These are phyloP conservation scores for Rutidosis leptorrhynchoides DNA, from an alignment of 129 eudicot species.

Conservation along the genomic window DNA sequence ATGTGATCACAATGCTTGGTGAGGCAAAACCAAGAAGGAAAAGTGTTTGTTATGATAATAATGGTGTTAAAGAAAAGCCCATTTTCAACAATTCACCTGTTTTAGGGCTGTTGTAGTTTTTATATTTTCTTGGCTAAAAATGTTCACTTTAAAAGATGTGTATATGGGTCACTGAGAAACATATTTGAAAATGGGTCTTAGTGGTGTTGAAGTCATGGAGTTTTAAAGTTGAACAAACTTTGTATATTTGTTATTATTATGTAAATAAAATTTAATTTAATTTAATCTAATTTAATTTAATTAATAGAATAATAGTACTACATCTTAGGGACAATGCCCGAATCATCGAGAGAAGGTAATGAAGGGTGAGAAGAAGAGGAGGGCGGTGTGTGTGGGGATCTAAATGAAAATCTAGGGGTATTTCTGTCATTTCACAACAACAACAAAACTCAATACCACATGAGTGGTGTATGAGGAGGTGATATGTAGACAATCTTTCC, in stretches of 20 bases:
- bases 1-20: slow-evolving; percentile 65
- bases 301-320: too few species aligned
- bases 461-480: too few species aligned
- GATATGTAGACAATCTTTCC: too few species aligned
- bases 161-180: neutral
- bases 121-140: neutral
- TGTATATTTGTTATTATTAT: slow-evolving; percentile 22
- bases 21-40: slow-evolving; percentile 75
- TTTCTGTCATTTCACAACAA: too few species aligned
- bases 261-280: too few species aligned
- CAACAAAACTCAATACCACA: too few species aligned
- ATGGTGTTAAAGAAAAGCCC: slow-evolving; percentile 55
- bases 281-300: too few species aligned
- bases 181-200: neutral
- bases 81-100: slow-evolving; percentile 72
- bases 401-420: too few species aligned
- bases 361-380: too few species aligned
- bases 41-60: slow-evolving; percentile 52
- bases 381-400: too few species aligned
- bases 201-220: neutral
- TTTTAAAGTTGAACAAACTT: neutral
- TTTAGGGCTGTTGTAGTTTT: slow-evolving; percentile 43
- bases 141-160: neutral
- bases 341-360: too few species aligned
- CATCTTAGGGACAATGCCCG: too few species aligned